These are phyloP conservation scores for Fereydounia khargensis DNA, from an alignment of 1,284 basidiomycete genomes.

Conservation along the genomic window DNA sequence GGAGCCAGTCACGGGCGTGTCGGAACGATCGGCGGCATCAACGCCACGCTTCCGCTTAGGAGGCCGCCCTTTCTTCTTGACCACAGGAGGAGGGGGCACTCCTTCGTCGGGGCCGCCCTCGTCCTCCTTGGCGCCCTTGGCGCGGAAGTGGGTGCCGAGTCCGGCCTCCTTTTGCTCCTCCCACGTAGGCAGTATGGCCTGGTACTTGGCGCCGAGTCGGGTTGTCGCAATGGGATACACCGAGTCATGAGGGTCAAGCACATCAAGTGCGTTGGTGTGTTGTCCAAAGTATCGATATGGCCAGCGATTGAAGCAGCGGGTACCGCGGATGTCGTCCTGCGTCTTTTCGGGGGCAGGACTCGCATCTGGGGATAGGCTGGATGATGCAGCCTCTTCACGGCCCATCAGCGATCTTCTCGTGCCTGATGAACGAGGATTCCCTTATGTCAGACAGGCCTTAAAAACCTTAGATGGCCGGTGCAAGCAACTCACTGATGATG, in stretches of 20 bases:
- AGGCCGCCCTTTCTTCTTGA: slow-evolving; percentile 22
- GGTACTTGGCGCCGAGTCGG: slow-evolving; percentile 80
- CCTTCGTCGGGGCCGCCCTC: slow-evolving; percentile 5
- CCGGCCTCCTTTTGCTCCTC: slow-evolving; percentile 41
- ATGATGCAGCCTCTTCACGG: slow-evolving; percentile 14
- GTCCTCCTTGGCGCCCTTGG: slow-evolving; percentile 22
- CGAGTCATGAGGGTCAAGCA: slow-evolving; percentile 80
- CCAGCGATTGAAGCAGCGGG: slow-evolving; percentile 83
- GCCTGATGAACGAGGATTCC: no score
- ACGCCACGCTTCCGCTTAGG: slow-evolving; percentile 23
- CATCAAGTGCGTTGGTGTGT: slow-evolving; percentile 71
- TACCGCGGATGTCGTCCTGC: slow-evolving; percentile 59
- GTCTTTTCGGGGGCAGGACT: slow-evolving; percentile 33
- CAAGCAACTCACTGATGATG: no score
- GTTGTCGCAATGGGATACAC: slow-evolving; percentile 89
- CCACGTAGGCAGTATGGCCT: slow-evolving; percentile 62
- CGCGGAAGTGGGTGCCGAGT: slow-evolving; percentile 17
- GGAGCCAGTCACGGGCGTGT: slow-evolving; percentile 23
- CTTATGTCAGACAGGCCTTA: no score
- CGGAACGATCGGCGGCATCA: slow-evolving; percentile 18
- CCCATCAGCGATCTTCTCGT: not conserved
- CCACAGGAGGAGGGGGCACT: slow-evolving; percentile 1
- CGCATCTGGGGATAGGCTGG: slow-evolving; percentile 23
- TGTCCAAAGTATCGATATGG: slow-evolving; percentile 93
- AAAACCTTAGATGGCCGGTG: no score